Evolutionary conservation across 805 yeast genomes (phyloP).

Genomic region (Hemisphaericaspora nanyangensis): DNA sequence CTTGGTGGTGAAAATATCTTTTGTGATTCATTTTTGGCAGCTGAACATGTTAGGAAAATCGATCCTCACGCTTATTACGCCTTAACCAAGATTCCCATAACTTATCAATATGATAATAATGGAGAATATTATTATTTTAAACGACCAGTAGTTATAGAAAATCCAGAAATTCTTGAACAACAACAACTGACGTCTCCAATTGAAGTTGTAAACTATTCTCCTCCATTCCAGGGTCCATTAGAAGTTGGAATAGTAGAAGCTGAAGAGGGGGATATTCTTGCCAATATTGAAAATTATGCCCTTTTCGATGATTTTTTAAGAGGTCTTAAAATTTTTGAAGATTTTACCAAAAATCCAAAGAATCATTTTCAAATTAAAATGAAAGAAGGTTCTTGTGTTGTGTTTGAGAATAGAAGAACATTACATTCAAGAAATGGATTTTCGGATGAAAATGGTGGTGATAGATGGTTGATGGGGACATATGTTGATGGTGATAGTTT

Average conservation of each 20-base stretch:
- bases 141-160: slow-evolving; percentile 62
- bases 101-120: slow-evolving; percentile 64
- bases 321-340: slow-evolving; percentile 61
- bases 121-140: slow-evolving; percentile 58
- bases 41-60: slow-evolving; percentile 44
- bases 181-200: slow-evolving; percentile 26
- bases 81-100: slow-evolving; percentile 56
- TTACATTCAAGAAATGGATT: slow-evolving; percentile 58
- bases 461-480: slow-evolving; percentile 73
- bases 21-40: slow-evolving; percentile 69
- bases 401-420: slow-evolving; percentile 68
- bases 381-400: slow-evolving; percentile 57
- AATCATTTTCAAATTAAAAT: slow-evolving; percentile 55
- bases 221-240: slow-evolving; percentile 80
- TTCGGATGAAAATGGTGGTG: slow-evolving; percentile 42
- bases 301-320: slow-evolving; percentile 52
- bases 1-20: slow-evolving; percentile 67
- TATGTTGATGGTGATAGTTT: slow-evolving; percentile 70
- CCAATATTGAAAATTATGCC: slow-evolving; percentile 15
- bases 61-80: slow-evolving; percentile 67
- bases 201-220: slow-evolving; percentile 67
- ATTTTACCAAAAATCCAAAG: slow-evolving; percentile 44
- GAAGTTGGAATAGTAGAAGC: slow-evolving; percentile 49
- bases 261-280: slow-evolving; percentile 28
- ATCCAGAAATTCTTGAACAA: slow-evolving; percentile 14